Evolutionary conservation across 306 rosid species (phyloP).

Genomic region (Vicia villosa): DNA sequence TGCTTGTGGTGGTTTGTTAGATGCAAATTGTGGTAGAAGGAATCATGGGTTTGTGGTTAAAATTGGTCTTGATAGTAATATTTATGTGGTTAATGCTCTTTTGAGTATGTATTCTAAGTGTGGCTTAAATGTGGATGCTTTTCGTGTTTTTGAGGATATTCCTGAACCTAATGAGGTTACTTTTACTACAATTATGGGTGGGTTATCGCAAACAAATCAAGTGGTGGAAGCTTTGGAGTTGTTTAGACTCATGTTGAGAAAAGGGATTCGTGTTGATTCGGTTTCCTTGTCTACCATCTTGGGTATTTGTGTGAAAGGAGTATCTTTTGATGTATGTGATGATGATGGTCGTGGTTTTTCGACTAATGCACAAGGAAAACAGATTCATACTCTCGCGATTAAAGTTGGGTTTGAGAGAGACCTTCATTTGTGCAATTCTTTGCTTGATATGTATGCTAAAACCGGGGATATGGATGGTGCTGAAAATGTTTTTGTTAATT

Average conservation of each 20-base stretch:
- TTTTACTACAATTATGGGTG: constrained; percentile 73
- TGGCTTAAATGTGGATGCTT: constrained; percentile 54
- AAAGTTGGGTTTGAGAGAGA: constrained; percentile 68
- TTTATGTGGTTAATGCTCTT: constrained; percentile 62
- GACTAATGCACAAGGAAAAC: constrained; percentile 48
- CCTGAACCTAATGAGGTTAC: constrained; percentile 73
- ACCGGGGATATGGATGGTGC: constrained; percentile 62
- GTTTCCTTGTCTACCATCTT: constrained; percentile 64
- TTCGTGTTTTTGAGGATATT: constrained; percentile 55
- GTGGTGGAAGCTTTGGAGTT: constrained; percentile 53
- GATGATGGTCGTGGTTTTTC: constrained; percentile 20
- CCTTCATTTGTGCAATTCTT: constrained; percentile 67
- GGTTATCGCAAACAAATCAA: constrained; percentile 50
- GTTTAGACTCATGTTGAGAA: constrained; percentile 67
- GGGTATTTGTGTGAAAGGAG: constrained; percentile 61
- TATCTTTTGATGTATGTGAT: constrained; percentile 34
- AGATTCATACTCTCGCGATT: constrained; percentile 55
- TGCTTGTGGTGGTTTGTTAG: constrained; percentile 51
- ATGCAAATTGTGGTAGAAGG: constrained; percentile 55
- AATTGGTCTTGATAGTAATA: constrained; percentile 56
- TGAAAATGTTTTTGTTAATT: constrained; percentile 53
- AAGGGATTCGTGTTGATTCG: constrained; percentile 58
- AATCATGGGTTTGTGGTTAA: constrained; percentile 65
- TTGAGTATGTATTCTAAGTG: constrained; percentile 68
- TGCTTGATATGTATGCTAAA: constrained; percentile 80